phyloP scores from a whole-genome alignment of 495 filamentous ascomycete genomes.

The Daldinia vernicosa region DNA sequence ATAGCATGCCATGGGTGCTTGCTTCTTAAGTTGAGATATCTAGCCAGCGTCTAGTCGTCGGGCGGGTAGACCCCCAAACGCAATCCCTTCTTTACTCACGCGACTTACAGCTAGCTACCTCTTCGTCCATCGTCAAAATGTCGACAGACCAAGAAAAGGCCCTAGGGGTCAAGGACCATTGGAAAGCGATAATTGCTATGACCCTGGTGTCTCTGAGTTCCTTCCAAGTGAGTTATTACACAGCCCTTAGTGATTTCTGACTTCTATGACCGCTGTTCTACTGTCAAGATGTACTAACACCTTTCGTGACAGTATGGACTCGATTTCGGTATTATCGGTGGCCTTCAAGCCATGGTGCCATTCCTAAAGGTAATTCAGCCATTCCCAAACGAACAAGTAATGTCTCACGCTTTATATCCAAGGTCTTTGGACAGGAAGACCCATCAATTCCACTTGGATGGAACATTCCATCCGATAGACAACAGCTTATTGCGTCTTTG shows the following conservation, averaged over 20 bases:
- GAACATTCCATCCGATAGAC: constrained; percentile 62
- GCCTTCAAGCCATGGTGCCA: constrained; percentile 69
- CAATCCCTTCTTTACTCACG: constrained; percentile 1
- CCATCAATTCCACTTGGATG: constrained; percentile 58
- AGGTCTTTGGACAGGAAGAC: constrained; percentile 55
- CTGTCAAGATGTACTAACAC: too few relatives aligned
- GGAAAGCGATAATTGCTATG: constrained; percentile 55
- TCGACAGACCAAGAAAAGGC: constrained; percentile 37
- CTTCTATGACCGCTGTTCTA: too few relatives aligned
- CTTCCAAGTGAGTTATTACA: constrained; percentile 49
- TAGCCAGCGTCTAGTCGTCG: background rate
- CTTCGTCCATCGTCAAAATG: constrained; percentile 22
- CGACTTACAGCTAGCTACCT: background rate
- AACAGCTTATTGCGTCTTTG: constrained; percentile 66
- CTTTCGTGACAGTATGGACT: constrained; percentile 60
- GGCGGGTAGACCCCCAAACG: background rate
- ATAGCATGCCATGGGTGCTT: background rate
- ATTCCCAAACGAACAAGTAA: background rate
- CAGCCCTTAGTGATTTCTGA: too few relatives aligned
- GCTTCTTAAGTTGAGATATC: constrained; percentile 16
- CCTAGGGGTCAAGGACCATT: constrained; percentile 48
- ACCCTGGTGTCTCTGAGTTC: constrained; percentile 61
- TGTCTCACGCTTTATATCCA: background rate
- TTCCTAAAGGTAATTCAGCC: constrained; percentile 57
- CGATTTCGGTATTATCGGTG: constrained; percentile 69